Conservation (phyloP, 2,329 filamentous ascomycete species). For the Arthroderma uncinatum region DNA sequence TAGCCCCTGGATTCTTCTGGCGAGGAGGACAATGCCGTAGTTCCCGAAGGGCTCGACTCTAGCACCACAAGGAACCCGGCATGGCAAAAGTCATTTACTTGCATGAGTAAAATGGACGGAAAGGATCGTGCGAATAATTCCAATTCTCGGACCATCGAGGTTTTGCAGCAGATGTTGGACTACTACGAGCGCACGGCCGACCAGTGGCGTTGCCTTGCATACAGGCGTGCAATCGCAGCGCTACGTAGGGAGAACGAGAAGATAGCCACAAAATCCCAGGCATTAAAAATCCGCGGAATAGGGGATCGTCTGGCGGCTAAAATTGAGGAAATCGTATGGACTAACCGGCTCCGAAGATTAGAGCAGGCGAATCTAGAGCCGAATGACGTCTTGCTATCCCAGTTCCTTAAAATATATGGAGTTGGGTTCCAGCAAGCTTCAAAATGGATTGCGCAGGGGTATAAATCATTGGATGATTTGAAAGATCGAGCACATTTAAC, state of each 20-base stretch:
- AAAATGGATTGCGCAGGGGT: conserved; percentile 65
- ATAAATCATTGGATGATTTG: conserved; percentile 64
- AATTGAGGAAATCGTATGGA: conserved; percentile 78
- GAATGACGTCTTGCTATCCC: conserved; percentile 51
- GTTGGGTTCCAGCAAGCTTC: conserved; percentile 60
- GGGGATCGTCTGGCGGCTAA: conserved; percentile 66
- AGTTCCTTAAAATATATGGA: conserved; percentile 70
- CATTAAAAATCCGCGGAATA: conserved; percentile 54
- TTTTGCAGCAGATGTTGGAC: conserved; percentile 66
- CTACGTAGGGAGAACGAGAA: conserved; percentile 54
- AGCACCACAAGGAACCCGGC: not conserved
- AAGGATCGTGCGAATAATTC: conserved; percentile 45
- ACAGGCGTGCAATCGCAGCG: conserved; percentile 64
- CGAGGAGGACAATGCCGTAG: conserved; percentile 19
- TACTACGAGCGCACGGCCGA: conserved; percentile 68
- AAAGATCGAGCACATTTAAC: conserved; percentile 51
- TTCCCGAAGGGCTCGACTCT: not conserved
- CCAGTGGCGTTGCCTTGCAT: conserved; percentile 63
- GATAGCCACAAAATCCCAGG: conserved; percentile 59
- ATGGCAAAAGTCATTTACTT: conserved; percentile 42
- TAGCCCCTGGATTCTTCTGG: conserved; percentile 14
- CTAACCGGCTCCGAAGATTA: conserved; percentile 58
- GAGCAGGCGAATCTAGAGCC: conserved; percentile 60
- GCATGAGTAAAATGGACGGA: conserved; percentile 47
- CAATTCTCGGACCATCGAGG: conserved; percentile 62